A percentile compares a stretch with the other conserved stretches of the same genome.
phyloP scores from a whole-genome alignment of 75 land plant genomes.

The Azolla pinnata region DNA sequence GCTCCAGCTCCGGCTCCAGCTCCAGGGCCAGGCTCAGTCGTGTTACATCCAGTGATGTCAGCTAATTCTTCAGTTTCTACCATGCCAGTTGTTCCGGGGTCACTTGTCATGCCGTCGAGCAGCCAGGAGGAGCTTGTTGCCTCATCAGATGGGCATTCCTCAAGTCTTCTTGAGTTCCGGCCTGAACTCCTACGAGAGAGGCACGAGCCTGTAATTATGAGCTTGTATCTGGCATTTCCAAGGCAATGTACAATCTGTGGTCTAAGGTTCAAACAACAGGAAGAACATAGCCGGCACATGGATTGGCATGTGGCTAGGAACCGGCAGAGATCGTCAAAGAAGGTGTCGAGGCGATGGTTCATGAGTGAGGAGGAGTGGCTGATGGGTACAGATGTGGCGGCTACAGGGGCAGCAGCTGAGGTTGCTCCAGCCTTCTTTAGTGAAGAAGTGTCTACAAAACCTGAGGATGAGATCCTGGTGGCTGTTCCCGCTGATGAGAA shows the following conservation, averaged over 20 bases:
- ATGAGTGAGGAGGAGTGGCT: constrained; percentile 79
- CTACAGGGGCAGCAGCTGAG: constrained; percentile 31
- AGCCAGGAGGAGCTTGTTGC: too few species aligned
- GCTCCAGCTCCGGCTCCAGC: neutral
- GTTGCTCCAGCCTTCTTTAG: constrained; percentile 67
- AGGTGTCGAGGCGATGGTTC: constrained; percentile 84
- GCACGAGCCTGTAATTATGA: constrained; percentile 62
- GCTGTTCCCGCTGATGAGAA: constrained; percentile 97
- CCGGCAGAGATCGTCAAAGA: constrained; percentile 54
- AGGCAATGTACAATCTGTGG: constrained; percentile 95
- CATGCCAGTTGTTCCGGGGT: too few species aligned
- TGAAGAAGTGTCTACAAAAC: constrained; percentile 39
- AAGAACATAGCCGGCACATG: constrained; percentile 90
- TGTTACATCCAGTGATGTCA: constrained; percentile 1
- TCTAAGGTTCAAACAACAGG: constrained; percentile 67
- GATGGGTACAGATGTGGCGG: constrained; percentile 57
- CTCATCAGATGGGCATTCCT: too few species aligned
- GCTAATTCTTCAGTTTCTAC: too few species aligned
- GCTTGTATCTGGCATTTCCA: constrained; percentile 73
- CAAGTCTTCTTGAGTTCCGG: constrained; percentile 81
- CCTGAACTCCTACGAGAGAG: constrained; percentile 58
- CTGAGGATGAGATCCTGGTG: constrained; percentile 52
- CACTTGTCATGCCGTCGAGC: too few species aligned
- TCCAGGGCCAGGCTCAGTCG: constrained; percentile 1
- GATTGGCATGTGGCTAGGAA: constrained; percentile 98